A percentile compares a stretch with the other conserved stretches of the same genome.
These are phyloP conservation scores for Pedinophyceae sp. DNA, from an alignment of 139 green algal species.

Conservation along the genomic window DNA sequence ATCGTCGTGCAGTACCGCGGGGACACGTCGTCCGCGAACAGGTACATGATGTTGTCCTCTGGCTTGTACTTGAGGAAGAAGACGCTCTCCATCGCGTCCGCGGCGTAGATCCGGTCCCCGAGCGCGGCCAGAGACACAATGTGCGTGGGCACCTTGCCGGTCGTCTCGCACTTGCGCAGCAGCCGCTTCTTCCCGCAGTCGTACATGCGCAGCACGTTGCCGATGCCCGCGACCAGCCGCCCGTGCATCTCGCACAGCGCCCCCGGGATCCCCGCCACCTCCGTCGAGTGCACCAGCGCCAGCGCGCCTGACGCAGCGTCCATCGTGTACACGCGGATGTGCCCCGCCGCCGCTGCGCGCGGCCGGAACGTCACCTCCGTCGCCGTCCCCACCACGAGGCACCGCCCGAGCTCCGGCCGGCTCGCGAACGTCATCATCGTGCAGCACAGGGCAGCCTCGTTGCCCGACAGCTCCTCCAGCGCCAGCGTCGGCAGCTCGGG, in stretches of 20 bases:
- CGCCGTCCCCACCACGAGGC: conserved; percentile 71
- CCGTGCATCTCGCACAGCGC: conserved; percentile 75
- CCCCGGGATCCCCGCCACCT: conserved; percentile 52
- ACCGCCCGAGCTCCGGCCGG: conserved; percentile 10
- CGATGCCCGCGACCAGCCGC: conserved; percentile 75
- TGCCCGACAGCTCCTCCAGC: conserved; percentile 68
- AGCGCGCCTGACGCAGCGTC: conserved; percentile 43
- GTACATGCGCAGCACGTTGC: conserved; percentile 70
- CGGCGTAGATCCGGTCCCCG: conserved; percentile 72
- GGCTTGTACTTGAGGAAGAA: conserved; percentile 74
- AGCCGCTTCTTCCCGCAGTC: conserved; percentile 94
- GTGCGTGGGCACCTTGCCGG: conserved; percentile 46
- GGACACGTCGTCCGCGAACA: conserved; percentile 81
- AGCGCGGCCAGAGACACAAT: conserved; percentile 43
- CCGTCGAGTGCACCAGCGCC: conserved; percentile 81
- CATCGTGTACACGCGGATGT: conserved; percentile 62
- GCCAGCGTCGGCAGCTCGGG: conserved; percentile 42
- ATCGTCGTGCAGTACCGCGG: conserved; percentile 62
- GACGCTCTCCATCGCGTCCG: conserved; percentile 59
- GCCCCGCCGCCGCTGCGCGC: conserved; percentile 44
- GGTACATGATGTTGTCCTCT: conserved; percentile 81
- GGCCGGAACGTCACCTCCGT: conserved; percentile 72
- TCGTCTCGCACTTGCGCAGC: conserved; percentile 90
- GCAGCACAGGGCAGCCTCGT: conserved; percentile 60
- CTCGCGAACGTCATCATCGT: conserved; percentile 51